These are phyloP conservation scores for Boletus rubroflammeus DNA, from an alignment of 768 basidiomycete species.

Conservation along the genomic window DNA sequence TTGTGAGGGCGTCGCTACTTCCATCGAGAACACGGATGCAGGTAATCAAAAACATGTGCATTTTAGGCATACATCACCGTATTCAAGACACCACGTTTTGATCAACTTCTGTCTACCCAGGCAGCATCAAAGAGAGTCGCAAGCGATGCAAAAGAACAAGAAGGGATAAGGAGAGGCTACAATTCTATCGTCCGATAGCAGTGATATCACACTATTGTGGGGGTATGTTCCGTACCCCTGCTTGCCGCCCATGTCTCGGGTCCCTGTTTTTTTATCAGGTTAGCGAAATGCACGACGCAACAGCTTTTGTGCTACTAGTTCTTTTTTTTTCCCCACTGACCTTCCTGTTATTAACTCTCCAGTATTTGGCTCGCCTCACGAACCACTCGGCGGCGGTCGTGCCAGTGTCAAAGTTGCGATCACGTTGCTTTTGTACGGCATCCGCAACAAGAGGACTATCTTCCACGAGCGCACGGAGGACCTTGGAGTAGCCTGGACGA, in stretches of 20 bases:
- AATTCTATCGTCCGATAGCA: neutral
- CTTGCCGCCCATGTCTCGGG: slow-evolving; percentile 32
- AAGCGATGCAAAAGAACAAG: neutral
- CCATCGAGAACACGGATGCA: neutral
- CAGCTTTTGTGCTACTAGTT: neutral
- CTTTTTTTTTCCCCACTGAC: slow-evolving; percentile 27
- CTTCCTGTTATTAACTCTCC: slow-evolving; percentile 40
- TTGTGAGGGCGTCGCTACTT: too few species aligned
- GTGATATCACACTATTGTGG: slow-evolving; percentile 10
- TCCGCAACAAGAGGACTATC: slow-evolving; percentile 50
- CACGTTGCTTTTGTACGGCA: slow-evolving; percentile 34
- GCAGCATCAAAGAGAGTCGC: neutral
- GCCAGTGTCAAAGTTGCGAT: slow-evolving; percentile 35
- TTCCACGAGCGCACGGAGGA: slow-evolving; percentile 49
- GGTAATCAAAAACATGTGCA: neutral
- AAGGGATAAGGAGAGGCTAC: neutral
- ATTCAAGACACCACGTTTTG: neutral
- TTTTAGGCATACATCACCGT: neutral
- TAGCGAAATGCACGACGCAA: neutral
- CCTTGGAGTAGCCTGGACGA: slow-evolving; percentile 51
- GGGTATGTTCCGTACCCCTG: slow-evolving; percentile 30
- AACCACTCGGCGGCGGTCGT: slow-evolving; percentile 42
- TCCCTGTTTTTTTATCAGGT: slow-evolving; percentile 15
- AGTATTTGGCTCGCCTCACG: slow-evolving; percentile 37
- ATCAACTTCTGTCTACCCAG: neutral